Evolutionary conservation across 202 grass and related monocot genomes (phyloP), one percentile per base, ranked within the genome.

Genomic region (Schoenoplectus tabernaemontani): DNA sequence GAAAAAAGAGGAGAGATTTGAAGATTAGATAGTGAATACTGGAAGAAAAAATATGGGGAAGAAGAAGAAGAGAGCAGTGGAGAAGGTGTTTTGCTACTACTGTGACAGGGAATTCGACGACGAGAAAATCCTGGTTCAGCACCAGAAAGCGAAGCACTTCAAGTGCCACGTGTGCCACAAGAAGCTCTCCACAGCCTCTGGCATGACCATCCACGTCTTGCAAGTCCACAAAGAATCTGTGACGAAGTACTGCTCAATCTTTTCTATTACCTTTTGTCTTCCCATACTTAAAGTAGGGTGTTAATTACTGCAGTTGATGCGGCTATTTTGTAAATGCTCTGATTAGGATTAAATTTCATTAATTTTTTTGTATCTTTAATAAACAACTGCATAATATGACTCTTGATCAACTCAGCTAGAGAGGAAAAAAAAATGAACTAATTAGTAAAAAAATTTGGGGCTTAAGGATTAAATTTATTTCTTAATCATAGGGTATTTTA

Each of bases 81-180:
- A 94, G 64, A 96, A 96, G 83, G 88, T 99, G 13, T 96, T 91
- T 80, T 99, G 96, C 86, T 99, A 93, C 90, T 99, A 99, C 82
- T 96, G 96, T 86, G 96, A 99, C 79, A 88, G 96, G 59, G 96
- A 96, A 84, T 99, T 99, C 83, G 96, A 99, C 86, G 96, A 99
- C 88, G 96, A 99, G 92, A 99, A 99, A 88, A 93, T 99, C 86
- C 90, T 99, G 19, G 92, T 99, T 22, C 96, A 96, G 90, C 96
- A 99, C 81, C 96, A 99, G 87, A 99, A 99, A 87, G 96, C 96
- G 22, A 99, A 99, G 85, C 96, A 99, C 79, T 99, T 99, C 88
- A 99, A 99, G 96, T 99, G 96, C 85, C 96, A 95, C 36, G 96
- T 96, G 50, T 99, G 96, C 85, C 96, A 99, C 81, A 99, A 99